Evolutionary conservation across 768 basidiomycete genomes (phyloP).

Genomic region (Mycena vulgaris): DNA sequence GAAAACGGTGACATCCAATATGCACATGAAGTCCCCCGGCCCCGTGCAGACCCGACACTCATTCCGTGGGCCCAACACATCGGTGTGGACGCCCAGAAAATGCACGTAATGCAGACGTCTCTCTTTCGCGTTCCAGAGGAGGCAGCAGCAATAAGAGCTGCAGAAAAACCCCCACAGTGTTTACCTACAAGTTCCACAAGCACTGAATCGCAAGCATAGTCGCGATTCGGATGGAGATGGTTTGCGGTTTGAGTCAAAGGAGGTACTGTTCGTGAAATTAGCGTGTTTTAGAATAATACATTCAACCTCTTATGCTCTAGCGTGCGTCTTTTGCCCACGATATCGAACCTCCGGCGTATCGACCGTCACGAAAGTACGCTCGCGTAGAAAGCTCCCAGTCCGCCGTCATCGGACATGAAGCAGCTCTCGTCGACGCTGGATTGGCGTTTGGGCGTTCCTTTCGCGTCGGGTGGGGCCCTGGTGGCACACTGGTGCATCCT

Average conservation of each 20-base stretch:
- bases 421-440: constrained; percentile 83
- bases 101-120: constrained; percentile 95
- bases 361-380: constrained; percentile 86
- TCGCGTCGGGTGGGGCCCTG: constrained; percentile 91
- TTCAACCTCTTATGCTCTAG: constrained; percentile 53
- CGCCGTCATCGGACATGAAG: constrained; percentile 74
- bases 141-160: constrained; percentile 72
- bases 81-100: constrained; percentile 88
- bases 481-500: constrained; percentile 80
- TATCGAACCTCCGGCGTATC: constrained; percentile 75
- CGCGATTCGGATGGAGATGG: constrained; percentile 85
- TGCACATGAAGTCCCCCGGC: constrained; percentile 59
- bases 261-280: constrained; percentile 58
- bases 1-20: constrained; percentile 66
- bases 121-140: constrained; percentile 86
- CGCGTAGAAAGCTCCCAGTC: constrained; percentile 81
- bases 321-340: constrained; percentile 86
- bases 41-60: constrained; percentile 62
- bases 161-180: constrained; percentile 59
- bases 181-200: constrained; percentile 55
- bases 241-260: constrained; percentile 70
- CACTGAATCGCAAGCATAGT: constrained; percentile 78
- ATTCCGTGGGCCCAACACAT: constrained; percentile 82
- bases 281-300: constrained; percentile 3
- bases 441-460: constrained; percentile 90